Conservation (phyloP, 306 rosid species). For the Senna siamea region DNA sequence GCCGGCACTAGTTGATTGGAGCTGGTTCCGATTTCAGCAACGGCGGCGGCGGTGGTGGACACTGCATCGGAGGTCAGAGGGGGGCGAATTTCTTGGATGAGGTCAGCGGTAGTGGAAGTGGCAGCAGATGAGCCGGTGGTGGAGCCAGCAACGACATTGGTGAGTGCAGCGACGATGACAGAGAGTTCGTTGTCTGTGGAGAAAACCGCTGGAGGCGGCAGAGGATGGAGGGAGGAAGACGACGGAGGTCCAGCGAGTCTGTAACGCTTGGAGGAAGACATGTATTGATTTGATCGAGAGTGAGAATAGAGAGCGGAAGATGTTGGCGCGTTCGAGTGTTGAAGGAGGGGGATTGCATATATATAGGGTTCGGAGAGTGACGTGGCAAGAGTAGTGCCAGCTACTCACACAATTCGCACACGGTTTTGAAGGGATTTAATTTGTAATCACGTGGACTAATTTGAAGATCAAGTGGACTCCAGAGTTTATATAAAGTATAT, state of each 20-base stretch:
- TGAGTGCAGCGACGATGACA: conserved; percentile 73
- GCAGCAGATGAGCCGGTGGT: too few relatives aligned
- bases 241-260: conserved; percentile 9
- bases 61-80: neutral
- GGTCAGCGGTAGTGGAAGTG: too few relatives aligned
- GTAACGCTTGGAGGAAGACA: conserved; percentile 45
- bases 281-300: neutral
- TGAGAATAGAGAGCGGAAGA: neutral
- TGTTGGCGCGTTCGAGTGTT: conserved; percentile 22
- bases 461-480: neutral
- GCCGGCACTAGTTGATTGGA: neutral
- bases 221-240: neutral
- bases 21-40: neutral
- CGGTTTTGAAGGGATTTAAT: conserved; percentile 40
- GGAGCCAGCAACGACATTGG: conserved; percentile 72
- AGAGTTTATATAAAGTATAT: too few relatives aligned
- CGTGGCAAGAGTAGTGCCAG: conserved; percentile 44
- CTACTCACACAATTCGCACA: conserved; percentile 52
- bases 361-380: conserved; percentile 51
- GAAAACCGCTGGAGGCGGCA: conserved; percentile 29
- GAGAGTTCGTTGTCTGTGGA: conserved; percentile 68
- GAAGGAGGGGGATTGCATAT: neutral
- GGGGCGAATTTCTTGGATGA: conserved; percentile 1
- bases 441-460: conserved; percentile 3
- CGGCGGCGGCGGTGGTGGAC: neutral